Percentiles rank a stretch among this genome's conserved stretches.
Conservation (phyloP, 2,329 filamentous ascomycete species). For the Aspergillus transmontanensis region DNA sequence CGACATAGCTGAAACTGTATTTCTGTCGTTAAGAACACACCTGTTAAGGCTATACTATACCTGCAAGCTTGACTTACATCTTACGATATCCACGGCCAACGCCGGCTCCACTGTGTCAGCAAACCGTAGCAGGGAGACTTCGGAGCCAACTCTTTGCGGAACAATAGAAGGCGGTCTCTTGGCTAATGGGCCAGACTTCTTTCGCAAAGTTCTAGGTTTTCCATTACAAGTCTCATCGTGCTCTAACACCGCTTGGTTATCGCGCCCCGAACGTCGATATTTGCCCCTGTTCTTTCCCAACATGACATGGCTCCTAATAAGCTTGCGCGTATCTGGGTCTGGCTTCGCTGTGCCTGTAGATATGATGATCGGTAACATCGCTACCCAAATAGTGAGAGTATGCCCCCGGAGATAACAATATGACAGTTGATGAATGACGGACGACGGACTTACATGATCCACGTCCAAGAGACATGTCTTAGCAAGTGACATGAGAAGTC, state of each 20-base stretch:
- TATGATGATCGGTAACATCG: conserved; percentile 2
- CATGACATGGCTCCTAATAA: conserved; percentile 49
- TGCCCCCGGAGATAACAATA: too few relatives aligned
- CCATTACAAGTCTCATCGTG: background rate
- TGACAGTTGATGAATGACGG: background rate
- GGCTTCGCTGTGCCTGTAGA: conserved; percentile 21
- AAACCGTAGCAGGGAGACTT: background rate
- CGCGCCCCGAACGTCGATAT: background rate
- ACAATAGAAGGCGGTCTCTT: background rate
- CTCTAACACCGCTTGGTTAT: background rate
- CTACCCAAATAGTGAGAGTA: background rate
- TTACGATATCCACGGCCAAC: background rate
- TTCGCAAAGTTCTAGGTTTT: background rate
- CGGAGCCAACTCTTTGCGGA: background rate
- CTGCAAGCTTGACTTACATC: background rate
- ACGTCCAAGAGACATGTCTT: background rate
- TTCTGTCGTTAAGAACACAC: background rate
- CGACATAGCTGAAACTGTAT: conserved; percentile 5
- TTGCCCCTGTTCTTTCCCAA: conserved; percentile 45
- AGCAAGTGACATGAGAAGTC: background rate
- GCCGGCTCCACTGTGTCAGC: background rate
- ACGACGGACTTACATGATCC: background rate
- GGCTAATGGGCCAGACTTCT: conserved; percentile 18
- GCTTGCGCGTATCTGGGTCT: conserved; percentile 34
- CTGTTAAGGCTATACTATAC: background rate